Evolutionary conservation across 2,329 filamentous ascomycete species (phyloP), one percentile per base, ranked within the genome.

Genomic region (Aspergillus sergii): DNA sequence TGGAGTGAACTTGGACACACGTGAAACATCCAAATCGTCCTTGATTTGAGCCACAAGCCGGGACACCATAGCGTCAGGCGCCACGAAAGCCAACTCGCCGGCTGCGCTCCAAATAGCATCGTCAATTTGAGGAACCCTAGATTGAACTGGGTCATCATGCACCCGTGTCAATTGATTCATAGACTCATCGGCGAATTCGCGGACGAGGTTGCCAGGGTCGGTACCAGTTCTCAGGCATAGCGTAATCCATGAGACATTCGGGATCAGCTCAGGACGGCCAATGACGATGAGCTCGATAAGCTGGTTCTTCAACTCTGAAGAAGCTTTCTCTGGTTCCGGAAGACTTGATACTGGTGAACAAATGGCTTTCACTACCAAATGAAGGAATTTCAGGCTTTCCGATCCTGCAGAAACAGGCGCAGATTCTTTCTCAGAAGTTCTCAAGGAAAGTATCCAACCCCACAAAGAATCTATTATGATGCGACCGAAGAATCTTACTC

Each of bases 1-100:
- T 12, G 93, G 91, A 0, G 93, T 93, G 66, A 97, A 85, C 26
- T 87, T 85, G 14, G 87, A 83, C 4, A 97, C 83, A 64, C 92
- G 89, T 50, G 84, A 79, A 1, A 88, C 84, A 66, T 93, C 84
- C 23, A 99, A 83, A 76, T 98, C 93, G 32, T 85, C 78, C 59
- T 85, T 83, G 57, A 99, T 88, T 54, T 95, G 87, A 32, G 88
- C 80, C 30, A 97, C 86, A 28, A 99, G 84, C 9, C 87, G 85
- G 5, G 92, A 86, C 23, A 93, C 90, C 78, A 96, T 91, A 19
- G 83, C 83, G 50, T 95, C 91, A 0, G 95, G 95, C 5, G 94
- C 91, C 30, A 99, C 93, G 73, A 99, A 99, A 3, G 92, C 94
- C 63, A 99, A 83, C 72, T 98, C 95, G 43, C 94, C 93, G 12